A percentile compares a stretch with the other conserved stretches of the same genome.
These are phyloP conservation scores for Medicago ruthenica DNA, from an alignment of 306 rosid genomes.

Conservation along the genomic window DNA sequence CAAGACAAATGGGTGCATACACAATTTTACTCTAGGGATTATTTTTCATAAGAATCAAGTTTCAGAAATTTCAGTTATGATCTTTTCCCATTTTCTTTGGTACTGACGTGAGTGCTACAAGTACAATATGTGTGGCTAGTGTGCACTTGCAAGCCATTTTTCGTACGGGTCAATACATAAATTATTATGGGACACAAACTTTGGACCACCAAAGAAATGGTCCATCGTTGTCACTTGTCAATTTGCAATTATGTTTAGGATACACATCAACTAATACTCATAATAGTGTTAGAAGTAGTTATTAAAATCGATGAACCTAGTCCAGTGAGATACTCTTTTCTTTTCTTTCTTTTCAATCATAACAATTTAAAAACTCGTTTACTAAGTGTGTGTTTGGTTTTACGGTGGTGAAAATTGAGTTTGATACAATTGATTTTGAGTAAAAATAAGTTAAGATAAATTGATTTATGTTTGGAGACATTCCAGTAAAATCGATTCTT, in stretches of 20 bases:
- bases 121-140: slow-evolving; percentile 43
- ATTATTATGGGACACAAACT: slow-evolving; percentile 11
- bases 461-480: too few relatives aligned
- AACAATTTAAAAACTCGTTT: too few relatives aligned
- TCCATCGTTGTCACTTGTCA: slow-evolving; percentile 40
- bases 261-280: slow-evolving; percentile 16
- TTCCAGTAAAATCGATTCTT: too few relatives aligned
- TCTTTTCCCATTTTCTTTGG: background rate
- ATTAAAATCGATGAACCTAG: slow-evolving; percentile 34
- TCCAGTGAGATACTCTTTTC: background rate
- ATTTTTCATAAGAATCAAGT: background rate
- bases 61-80: slow-evolving; percentile 34
- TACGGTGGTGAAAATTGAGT: too few relatives aligned
- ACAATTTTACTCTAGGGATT: background rate
- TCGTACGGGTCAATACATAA: slow-evolving; percentile 37
- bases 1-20: too few relatives aligned
- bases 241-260: slow-evolving; percentile 40
- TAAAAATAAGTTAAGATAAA: too few relatives aligned
- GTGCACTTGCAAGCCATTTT: slow-evolving; percentile 7
- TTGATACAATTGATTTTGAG: too few relatives aligned
- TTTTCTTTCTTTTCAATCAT: too few relatives aligned
- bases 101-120: slow-evolving; percentile 20
- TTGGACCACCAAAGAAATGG: slow-evolving; percentile 40
- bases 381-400: too few relatives aligned
- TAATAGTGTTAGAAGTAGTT: slow-evolving; percentile 28